Evolutionary conservation across 108 stramenopile genomes (phyloP).

Genomic region (Cyclotella sp.): DNA sequence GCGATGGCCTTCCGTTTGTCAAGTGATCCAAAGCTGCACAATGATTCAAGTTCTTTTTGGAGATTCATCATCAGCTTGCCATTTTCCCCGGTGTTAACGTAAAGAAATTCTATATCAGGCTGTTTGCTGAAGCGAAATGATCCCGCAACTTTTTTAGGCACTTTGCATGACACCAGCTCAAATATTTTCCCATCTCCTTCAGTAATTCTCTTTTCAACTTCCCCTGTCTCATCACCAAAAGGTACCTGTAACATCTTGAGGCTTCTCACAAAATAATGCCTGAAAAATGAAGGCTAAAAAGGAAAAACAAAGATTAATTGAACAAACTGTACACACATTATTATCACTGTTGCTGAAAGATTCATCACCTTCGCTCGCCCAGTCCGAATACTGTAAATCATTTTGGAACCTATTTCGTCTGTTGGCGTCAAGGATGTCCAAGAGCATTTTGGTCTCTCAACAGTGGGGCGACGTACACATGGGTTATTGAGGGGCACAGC

Average conservation of each 20-base stretch:
- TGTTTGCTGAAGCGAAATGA: background rate
- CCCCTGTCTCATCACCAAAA: background rate
- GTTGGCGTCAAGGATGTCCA: background rate
- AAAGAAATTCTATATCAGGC: constrained; percentile 21
- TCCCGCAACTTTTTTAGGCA: background rate
- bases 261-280: background rate
- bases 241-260: background rate
- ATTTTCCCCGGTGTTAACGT: constrained; percentile 1
- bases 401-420: background rate
- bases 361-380: background rate
- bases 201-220: background rate
- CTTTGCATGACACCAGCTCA: constrained; percentile 8
- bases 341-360: background rate
- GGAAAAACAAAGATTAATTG: background rate
- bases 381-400: background rate
- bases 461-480: background rate
- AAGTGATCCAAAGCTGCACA: constrained; percentile 30
- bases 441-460: background rate
- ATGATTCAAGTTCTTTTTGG: constrained; percentile 26
- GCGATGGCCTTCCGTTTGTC: constrained; percentile 27
- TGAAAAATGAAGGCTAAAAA: background rate
- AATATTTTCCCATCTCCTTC: background rate
- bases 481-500: background rate
- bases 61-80: constrained; percentile 8
- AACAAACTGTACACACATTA: background rate